phyloP scores from a whole-genome alignment of 371 early-diverging fungal genomes.

The Saksenaea oblongispora region DNA sequence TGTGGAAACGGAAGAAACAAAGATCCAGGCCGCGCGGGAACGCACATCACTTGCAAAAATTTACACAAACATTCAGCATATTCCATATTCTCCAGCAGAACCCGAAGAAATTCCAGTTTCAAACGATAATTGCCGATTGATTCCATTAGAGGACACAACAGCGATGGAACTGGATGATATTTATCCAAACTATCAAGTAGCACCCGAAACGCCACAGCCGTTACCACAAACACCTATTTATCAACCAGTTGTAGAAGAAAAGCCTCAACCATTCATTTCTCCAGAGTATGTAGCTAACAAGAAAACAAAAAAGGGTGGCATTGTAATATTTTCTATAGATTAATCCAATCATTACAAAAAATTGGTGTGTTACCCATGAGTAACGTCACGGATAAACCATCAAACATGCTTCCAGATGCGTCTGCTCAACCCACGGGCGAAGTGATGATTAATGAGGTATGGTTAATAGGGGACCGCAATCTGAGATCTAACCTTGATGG shows the following conservation, averaged over 20 bases:
- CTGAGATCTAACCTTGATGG: neutral
- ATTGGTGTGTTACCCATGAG: neutral
- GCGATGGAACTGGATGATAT: neutral
- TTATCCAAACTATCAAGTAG: neutral
- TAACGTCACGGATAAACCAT: neutral
- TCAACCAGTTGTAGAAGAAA: neutral
- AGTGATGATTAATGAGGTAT: conserved; percentile 2
- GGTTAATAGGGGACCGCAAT: too few relatives aligned
- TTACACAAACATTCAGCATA: conserved; percentile 28
- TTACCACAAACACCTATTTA: neutral
- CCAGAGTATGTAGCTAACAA: neutral
- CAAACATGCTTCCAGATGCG: neutral
- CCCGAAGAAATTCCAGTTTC: conserved; percentile 21
- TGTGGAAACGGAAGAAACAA: conserved; percentile 12
- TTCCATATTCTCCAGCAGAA: conserved; percentile 38
- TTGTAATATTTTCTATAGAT: neutral
- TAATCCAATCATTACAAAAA: conserved; percentile 1
- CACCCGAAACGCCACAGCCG: neutral
- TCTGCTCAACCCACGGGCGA: neutral
- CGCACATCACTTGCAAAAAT: conserved; percentile 22
- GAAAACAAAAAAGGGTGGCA: neutral
- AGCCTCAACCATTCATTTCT: neutral
- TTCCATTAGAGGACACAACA: conserved; percentile 16
- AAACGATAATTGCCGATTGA: conserved; percentile 2
- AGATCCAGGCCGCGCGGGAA: conserved; percentile 21